Percentiles rank a stretch among this genome's conserved stretches.
phyloP scores from a whole-genome alignment of 1,139 yeast genomes.

The Waltiozyma sp. region DNA sequence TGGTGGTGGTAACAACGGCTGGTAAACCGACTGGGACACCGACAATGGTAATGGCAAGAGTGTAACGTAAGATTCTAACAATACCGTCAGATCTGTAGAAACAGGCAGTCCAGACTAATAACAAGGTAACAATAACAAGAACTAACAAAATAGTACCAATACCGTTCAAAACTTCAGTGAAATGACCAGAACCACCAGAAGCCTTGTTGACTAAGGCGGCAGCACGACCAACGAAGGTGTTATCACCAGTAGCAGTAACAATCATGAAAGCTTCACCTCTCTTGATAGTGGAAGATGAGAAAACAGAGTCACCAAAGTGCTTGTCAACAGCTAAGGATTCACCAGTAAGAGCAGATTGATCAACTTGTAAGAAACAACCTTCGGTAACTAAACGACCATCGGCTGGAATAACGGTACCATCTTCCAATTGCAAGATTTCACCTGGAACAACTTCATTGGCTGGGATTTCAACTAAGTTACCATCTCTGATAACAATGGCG shows the following conservation, averaged over 20 bases:
- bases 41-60: constrained; percentile 92
- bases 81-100: constrained; percentile 90
- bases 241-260: constrained; percentile 93
- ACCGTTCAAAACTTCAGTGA: constrained; percentile 96
- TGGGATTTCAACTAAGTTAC: constrained; percentile 60
- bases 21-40: constrained; percentile 99
- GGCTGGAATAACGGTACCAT: constrained; percentile 90
- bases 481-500: constrained; percentile 81
- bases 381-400: constrained; percentile 91
- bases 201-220: constrained; percentile 96
- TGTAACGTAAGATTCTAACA: constrained; percentile 86
- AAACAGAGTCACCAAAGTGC: constrained; percentile 77
- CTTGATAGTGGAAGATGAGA: constrained; percentile 93
- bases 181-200: constrained; percentile 88
- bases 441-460: constrained; percentile 88
- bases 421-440: constrained; percentile 86
- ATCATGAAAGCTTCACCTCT: constrained; percentile 96
- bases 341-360: constrained; percentile 98
- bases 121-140: constrained; percentile 77
- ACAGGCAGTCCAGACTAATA: constrained; percentile 88
- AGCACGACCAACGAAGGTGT: constrained; percentile 90
- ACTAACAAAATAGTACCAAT: constrained; percentile 90
- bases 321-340: constrained; percentile 95
- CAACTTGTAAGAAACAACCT: constrained; percentile 84
- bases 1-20: constrained; percentile 98